phyloP scores from a whole-genome alignment of 1,284 basidiomycete species.

The Cutaneotrichosporon cavernicola region DNA sequence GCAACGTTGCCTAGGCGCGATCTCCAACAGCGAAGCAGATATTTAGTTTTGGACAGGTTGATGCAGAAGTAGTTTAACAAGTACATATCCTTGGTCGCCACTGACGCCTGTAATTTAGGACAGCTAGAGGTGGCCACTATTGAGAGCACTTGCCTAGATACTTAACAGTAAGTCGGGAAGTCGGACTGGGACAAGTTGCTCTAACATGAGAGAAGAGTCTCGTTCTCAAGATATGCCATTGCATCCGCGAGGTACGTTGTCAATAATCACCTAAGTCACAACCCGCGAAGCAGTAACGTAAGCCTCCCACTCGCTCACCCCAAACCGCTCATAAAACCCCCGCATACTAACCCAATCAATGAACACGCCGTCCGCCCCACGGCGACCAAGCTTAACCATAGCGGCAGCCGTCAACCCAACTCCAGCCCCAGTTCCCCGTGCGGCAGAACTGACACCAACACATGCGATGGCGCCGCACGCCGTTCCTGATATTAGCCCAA shows the following conservation, averaged over 20 bases:
- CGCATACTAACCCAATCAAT: constrained; percentile 34
- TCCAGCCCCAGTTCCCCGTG: constrained; percentile 25
- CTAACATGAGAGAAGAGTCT: too few species aligned
- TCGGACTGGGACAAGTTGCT: too few species aligned
- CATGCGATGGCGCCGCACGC: constrained; percentile 25
- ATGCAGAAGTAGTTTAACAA: background rate
- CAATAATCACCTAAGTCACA: background rate
- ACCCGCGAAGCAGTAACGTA: constrained; percentile 13
- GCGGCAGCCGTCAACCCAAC: constrained; percentile 28
- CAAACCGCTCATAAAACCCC: constrained; percentile 32
- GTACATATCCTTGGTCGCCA: too few species aligned
- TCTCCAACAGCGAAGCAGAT: background rate
- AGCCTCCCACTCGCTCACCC: constrained; percentile 26
- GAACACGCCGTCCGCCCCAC: constrained; percentile 33
- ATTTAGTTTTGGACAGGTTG: background rate
- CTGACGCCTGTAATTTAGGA: too few species aligned
- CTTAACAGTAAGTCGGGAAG: too few species aligned
- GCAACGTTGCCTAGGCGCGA: constrained; percentile 13
- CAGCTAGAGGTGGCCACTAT: too few species aligned
- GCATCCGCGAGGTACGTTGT: too few species aligned
- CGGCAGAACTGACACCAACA: constrained; percentile 25
- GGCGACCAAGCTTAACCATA: constrained; percentile 17
- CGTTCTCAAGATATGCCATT: too few species aligned
- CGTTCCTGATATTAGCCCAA: constrained; percentile 17
- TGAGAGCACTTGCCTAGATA: too few species aligned